phyloP scores from a whole-genome alignment of 2,329 filamentous ascomycete species.

The Penicillium sclerotiorum region DNA sequence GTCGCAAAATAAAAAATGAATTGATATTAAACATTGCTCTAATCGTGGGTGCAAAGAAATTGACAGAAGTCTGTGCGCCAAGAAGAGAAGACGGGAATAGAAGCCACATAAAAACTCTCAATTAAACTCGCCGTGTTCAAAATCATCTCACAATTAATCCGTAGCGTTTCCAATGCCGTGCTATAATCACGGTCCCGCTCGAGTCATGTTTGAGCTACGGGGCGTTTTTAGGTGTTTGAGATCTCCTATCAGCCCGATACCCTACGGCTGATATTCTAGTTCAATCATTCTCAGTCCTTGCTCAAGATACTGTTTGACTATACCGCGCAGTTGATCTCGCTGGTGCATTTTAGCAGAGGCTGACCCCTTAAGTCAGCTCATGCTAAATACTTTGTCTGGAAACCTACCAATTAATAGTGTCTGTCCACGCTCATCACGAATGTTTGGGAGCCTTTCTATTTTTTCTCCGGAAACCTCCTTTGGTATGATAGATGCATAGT shows the following conservation, averaged over 20 bases:
- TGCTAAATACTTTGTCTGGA: too few relatives aligned
- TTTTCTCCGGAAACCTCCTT: slow-evolving; percentile 24
- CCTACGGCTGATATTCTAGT: background rate
- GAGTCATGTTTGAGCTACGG: background rate
- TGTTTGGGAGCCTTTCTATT: slow-evolving; percentile 23
- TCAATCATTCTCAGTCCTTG: background rate
- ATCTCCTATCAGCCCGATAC: too few relatives aligned
- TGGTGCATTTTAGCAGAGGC: background rate
- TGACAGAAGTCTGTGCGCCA: too few relatives aligned
- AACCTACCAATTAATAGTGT: slow-evolving; percentile 23
- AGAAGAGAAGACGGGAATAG: too few relatives aligned
- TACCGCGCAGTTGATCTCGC: background rate
- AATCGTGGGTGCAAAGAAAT: too few relatives aligned
- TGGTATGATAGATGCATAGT: slow-evolving; percentile 24
- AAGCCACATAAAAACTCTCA: too few relatives aligned
- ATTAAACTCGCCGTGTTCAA: too few relatives aligned
- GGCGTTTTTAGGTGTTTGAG: too few relatives aligned
- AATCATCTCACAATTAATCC: too few relatives aligned
- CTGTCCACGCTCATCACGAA: slow-evolving; percentile 20
- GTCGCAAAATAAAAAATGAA: too few relatives aligned
- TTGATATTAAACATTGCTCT: too few relatives aligned
- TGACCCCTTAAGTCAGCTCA: background rate
- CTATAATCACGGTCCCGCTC: background rate
- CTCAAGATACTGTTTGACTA: background rate
- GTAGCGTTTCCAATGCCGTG: too few relatives aligned